phyloP scores from a whole-genome alignment of 129 eudicot genomes.

The Lonicera japonica region DNA sequence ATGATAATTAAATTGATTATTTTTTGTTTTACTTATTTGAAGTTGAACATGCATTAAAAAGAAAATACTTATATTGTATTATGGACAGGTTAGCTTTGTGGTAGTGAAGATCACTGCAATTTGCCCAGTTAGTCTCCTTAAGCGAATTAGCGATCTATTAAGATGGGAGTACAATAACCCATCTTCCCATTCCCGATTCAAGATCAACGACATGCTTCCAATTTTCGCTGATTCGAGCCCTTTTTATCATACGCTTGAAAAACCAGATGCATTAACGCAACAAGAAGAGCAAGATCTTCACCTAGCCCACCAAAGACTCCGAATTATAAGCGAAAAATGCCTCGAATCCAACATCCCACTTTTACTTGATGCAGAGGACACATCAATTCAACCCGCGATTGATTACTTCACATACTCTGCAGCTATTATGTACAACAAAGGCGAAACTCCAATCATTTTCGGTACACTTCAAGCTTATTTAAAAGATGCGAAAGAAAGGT shows the following conservation, averaged over 20 bases:
- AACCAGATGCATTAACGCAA: conserved; percentile 53
- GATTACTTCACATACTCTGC: conserved; percentile 77
- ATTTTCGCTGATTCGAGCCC: conserved; percentile 79
- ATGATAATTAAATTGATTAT: too few relatives aligned
- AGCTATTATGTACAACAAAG: conserved; percentile 38
- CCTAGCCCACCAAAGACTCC: conserved; percentile 49
- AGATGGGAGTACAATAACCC: conserved; percentile 75
- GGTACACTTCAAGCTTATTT: conserved; percentile 80
- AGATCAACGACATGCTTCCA: conserved; percentile 51
- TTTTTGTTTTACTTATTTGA: too few relatives aligned
- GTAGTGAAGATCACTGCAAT: conserved; percentile 92
- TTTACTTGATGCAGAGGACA: conserved; percentile 89
- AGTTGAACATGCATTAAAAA: too few relatives aligned
- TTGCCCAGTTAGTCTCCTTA: conserved; percentile 44
- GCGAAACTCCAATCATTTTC: conserved; percentile 41
- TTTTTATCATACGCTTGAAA: conserved; percentile 63
- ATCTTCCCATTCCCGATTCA: conserved; percentile 73
- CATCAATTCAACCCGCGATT: conserved; percentile 80
- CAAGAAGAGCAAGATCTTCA: conserved; percentile 80
- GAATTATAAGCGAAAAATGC: conserved; percentile 46
- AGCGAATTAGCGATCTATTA: conserved; percentile 71
- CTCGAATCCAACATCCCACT: conserved; percentile 57
- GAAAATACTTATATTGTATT: neutral
- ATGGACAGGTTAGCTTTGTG: conserved; percentile 87
- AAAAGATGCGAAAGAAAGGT: conserved; percentile 74